Evolutionary conservation across 805 yeast genomes (phyloP), one percentile per base, ranked within the genome.

Genomic region (Candida insectorum): DNA sequence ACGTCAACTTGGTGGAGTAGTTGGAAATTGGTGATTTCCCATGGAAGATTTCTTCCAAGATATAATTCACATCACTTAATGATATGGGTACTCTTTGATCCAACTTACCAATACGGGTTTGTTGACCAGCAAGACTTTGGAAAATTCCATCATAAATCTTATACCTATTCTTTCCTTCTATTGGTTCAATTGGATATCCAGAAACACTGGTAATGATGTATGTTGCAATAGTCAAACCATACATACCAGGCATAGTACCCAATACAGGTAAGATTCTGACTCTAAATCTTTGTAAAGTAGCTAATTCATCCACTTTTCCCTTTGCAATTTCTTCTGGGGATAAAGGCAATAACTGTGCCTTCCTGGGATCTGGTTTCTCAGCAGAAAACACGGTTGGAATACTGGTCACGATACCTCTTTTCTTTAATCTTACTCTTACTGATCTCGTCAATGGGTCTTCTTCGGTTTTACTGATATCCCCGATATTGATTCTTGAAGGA

Each of bases 231-330:
- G 96, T 77, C 30, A 93, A 70, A 1, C 97, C 99, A 64, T 93
- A 93, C 60, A 91, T 82, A 7, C 93, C 97, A 1, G 99, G 99
- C 82, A 93, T 79, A 0, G 98, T 86, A 3, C 98, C 97, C 43
- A 93, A 63, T 0, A 93, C 99, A 0, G 99, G 99, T 36, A 93
- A 69, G 29, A 93, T 91, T 48, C 99, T 72, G 8, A 89, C 97
- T 47, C 99, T 73, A 67, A 93, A 93, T 60, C 87, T 88, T 48
- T 77, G 81, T 44, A 93, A 60, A 2, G 96, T 94, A 40, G 94
- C 78, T 27, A 93, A 67, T 56, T 94, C 93, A 44, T 79, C 93
- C 23, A 91, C 95, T 37, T 79, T 69, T 16, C 96, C 96, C 56
- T 80, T 78, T 34, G 75, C 79, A 39, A 79, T 73, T 54, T 87